Base-by-base conservation (phyloP, 2,329 filamentous ascomycete species). In the Diaporthe sp. region DNA sequence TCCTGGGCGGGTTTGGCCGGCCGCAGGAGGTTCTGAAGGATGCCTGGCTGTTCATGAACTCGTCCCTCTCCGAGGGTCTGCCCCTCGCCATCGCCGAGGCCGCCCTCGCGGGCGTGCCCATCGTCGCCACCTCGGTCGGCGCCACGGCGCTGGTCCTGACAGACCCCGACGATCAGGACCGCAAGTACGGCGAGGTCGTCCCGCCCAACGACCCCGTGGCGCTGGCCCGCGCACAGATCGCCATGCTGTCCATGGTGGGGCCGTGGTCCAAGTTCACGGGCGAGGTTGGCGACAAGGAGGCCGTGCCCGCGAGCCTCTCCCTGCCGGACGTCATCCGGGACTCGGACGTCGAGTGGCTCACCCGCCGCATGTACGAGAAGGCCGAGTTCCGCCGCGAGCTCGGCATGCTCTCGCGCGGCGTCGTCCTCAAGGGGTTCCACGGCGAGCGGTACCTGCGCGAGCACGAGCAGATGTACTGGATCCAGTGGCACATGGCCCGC, bases 201-300 rank as follows among this genome's bases (percentile, higher is more conserved):
- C 89, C 91, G 20, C 91, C 91, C 3, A 93, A 93, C 78, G 91
- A 93, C 80, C 87, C 91, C 5, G 86, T 87, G 51, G 88, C 89
- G 6, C 85, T 93, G 1, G 91, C 91, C 1, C 85, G 88, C 34
- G 91, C 91, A 0, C 91, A 93, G 79, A 89, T 93, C 77, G 89
- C 89, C 74, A 87, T 93, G 78, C 85, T 93, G 17, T 90, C 87
- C 9, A 88, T 93, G 85, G 83, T 92, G 1, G 91, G 90, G 5
- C 88, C 91, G 79, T 93, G 91, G 91, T 85, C 87, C 72, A 83
- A 88, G 67, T 92, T 90, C 79, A 88, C 90, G 4, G 88, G 89
- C 1, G 90, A 92, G 77, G 79, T 77, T 79, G 5, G 83, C 83
- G 4, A 83, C 82, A 17, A 79, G 82, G 34, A 85, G 9, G 84